Percentiles rank a stretch among this genome's conserved stretches.
Conservation (phyloP, 352 stramenopile genomes). For the Phytopythium kandeliae region DNA sequence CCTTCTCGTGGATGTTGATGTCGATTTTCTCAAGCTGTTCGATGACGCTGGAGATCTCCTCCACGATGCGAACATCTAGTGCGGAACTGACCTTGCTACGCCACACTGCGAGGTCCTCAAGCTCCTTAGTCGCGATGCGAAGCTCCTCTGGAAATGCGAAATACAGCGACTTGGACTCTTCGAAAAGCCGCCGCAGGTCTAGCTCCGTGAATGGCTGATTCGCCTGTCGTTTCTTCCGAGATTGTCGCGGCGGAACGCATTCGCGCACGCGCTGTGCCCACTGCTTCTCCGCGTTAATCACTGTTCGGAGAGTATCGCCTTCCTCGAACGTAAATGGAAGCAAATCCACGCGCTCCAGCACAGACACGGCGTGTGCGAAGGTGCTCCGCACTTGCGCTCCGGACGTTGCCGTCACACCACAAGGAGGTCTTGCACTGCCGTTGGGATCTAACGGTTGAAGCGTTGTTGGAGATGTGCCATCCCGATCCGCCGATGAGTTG, state of each 20-base stretch:
- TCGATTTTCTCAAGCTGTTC: conserved; percentile 56
- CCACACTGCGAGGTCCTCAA: conserved; percentile 62
- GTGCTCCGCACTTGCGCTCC: conserved; percentile 21
- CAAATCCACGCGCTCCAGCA: conserved; percentile 61
- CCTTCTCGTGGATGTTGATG: conserved; percentile 47
- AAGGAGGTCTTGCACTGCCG: conserved; percentile 1
- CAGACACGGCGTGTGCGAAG: conserved; percentile 37
- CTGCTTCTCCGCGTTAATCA: conserved; percentile 50
- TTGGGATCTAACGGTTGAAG: conserved; percentile 4
- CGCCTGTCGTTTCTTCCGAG: conserved; percentile 65
- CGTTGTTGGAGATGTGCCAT: background rate
- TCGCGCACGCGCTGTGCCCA: conserved; percentile 71
- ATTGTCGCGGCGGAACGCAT: conserved; percentile 70
- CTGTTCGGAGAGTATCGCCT: conserved; percentile 40
- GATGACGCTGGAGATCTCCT: conserved; percentile 31
- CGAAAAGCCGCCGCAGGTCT: conserved; percentile 44
- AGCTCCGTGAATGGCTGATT: conserved; percentile 60
- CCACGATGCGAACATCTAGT: conserved; percentile 30
- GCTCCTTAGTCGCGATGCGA: conserved; percentile 64
- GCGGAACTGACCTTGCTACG: conserved; percentile 50
- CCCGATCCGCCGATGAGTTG: background rate
- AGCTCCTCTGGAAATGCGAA: conserved; percentile 80
- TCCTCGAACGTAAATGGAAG: conserved; percentile 78
- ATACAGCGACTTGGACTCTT: conserved; percentile 45
- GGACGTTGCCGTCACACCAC: background rate